phyloP scores from a whole-genome alignment of 1,284 basidiomycete species.

The Xanthoconium separans region DNA sequence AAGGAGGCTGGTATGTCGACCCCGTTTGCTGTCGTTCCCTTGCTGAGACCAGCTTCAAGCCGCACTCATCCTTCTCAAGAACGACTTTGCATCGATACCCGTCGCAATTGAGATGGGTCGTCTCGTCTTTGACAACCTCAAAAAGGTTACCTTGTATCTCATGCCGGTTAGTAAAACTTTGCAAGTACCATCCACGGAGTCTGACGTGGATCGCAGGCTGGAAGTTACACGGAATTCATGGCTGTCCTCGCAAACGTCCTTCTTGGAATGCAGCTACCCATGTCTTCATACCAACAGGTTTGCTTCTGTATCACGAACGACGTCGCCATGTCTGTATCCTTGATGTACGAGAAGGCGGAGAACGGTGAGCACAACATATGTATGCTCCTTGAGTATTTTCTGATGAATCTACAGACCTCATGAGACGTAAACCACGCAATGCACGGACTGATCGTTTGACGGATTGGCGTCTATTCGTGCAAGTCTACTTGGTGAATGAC shows the following conservation, averaged over 20 bases:
- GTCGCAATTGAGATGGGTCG: constrained; percentile 47
- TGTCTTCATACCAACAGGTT: constrained; percentile 43
- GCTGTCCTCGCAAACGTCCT: constrained; percentile 37
- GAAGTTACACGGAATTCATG: constrained; percentile 36
- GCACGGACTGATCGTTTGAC: constrained; percentile 55
- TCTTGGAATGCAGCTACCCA: constrained; percentile 40
- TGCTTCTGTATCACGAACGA: constrained; percentile 39
- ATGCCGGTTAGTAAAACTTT: constrained; percentile 31
- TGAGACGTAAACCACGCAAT: constrained; percentile 64
- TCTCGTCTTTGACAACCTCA: constrained; percentile 60
- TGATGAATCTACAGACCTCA: constrained; percentile 34
- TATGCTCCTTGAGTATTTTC: not conserved
- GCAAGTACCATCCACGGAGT: not conserved
- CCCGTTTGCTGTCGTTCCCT: not conserved
- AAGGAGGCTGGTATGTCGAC: constrained; percentile 49
- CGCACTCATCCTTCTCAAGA: constrained; percentile 33
- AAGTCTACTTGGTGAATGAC: constrained; percentile 27
- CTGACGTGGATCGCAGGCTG: constrained; percentile 14
- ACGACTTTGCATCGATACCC: constrained; percentile 38
- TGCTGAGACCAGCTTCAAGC: constrained; percentile 15
- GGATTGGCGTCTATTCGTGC: constrained; percentile 35
- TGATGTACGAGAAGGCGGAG: constrained; percentile 40
- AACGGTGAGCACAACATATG: constrained; percentile 22
- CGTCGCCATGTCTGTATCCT: constrained; percentile 36
- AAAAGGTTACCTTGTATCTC: constrained; percentile 43